Conservation (phyloP, 768 basidiomycete genomes). For the Russula olivacea region DNA sequence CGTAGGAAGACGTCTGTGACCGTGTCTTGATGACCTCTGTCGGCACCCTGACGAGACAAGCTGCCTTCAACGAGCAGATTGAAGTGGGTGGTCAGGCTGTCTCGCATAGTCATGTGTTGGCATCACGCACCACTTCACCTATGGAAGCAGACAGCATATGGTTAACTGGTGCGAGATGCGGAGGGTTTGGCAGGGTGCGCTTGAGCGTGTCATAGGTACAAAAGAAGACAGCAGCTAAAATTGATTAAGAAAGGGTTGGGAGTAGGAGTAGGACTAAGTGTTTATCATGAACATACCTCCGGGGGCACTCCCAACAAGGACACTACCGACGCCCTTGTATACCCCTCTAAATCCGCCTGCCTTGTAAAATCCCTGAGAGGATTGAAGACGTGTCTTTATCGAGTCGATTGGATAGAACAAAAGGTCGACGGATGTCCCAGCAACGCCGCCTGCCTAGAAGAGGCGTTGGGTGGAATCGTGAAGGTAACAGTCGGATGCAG, state of each 20-base stretch:
- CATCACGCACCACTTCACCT: constrained; percentile 46
- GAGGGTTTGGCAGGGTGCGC: constrained; percentile 54
- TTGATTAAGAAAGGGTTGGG: background rate
- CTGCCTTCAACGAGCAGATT: constrained; percentile 45
- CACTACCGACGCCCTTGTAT: constrained; percentile 92
- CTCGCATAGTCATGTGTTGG: background rate
- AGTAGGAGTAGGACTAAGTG: background rate
- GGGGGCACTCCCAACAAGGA: constrained; percentile 90
- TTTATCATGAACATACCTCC: constrained; percentile 54
- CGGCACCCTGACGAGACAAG: constrained; percentile 90
- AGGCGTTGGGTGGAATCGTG: background rate
- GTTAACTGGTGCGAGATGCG: constrained; percentile 57
- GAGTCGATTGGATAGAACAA: constrained; percentile 97
- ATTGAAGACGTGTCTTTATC: constrained; percentile 91
- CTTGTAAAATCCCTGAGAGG: constrained; percentile 73
- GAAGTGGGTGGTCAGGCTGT: background rate
- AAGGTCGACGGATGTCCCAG: constrained; percentile 90
- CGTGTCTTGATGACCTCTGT: constrained; percentile 96
- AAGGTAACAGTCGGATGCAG: background rate
- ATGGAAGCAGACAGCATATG: constrained; percentile 49
- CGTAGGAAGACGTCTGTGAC: constrained; percentile 79
- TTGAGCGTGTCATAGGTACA: constrained; percentile 91
- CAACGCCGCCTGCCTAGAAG: constrained; percentile 75
- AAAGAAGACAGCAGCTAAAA: constrained; percentile 90
- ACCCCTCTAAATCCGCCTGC: constrained; percentile 88